These are phyloP conservation scores for Phoma sp. DNA, from an alignment of 2,329 filamentous ascomycete species.

Conservation along the genomic window DNA sequence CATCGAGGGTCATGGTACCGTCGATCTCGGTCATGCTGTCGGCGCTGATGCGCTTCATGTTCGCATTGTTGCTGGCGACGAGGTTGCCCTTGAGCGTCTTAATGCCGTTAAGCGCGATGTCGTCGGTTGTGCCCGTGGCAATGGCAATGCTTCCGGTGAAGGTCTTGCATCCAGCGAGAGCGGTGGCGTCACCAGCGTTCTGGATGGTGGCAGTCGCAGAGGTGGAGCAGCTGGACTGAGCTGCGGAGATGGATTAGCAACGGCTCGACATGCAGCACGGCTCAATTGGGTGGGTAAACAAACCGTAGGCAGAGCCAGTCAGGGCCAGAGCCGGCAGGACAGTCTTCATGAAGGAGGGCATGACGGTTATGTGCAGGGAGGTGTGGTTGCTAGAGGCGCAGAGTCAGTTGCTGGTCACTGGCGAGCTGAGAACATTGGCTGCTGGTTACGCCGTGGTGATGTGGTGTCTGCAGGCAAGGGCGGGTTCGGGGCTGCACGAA, in stretches of 20 bases:
- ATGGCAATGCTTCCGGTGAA: constrained; percentile 73
- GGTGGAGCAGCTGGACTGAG: constrained; percentile 46
- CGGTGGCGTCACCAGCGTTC: constrained; percentile 64
- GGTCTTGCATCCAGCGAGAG: constrained; percentile 68
- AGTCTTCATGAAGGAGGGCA: constrained; percentile 63
- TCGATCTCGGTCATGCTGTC: constrained; percentile 68
- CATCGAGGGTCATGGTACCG: constrained; percentile 71
- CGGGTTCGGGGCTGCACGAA: constrained; percentile 25
- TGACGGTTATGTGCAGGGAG: constrained; percentile 32
- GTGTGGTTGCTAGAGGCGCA: constrained; percentile 26
- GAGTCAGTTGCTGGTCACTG: constrained; percentile 12
- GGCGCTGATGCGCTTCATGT: constrained; percentile 69
- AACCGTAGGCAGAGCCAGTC: constrained; percentile 59
- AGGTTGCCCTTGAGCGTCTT: constrained; percentile 65
- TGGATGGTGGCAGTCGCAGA: constrained; percentile 64
- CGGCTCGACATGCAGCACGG: neutral
- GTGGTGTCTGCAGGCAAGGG: neutral
- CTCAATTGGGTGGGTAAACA: constrained; percentile 25
- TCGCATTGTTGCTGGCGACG: constrained; percentile 59
- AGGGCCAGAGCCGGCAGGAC: constrained; percentile 63
- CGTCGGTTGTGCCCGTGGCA: constrained; percentile 59
- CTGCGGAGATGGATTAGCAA: constrained; percentile 31
- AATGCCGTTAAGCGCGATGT: constrained; percentile 68
- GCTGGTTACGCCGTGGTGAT: neutral
- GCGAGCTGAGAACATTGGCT: constrained; percentile 19